Percentiles rank a stretch among this genome's conserved stretches.
phyloP scores from a whole-genome alignment of 176 grass and related monocot species.

The Olyra latifolia region DNA sequence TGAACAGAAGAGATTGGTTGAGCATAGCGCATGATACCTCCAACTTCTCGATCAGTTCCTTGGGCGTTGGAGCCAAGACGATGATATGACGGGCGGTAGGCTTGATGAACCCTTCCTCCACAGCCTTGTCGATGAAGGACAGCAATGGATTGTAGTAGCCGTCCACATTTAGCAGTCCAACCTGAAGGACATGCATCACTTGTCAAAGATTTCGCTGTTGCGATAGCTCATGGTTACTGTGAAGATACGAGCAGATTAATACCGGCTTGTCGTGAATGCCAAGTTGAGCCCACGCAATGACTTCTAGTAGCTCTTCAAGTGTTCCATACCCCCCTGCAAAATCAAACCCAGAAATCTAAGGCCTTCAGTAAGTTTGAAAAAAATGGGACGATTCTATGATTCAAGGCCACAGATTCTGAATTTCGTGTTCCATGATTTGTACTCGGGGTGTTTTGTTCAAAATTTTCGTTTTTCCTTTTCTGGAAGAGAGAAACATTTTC shows the following conservation, averaged over 20 bases:
- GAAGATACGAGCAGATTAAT: not conserved
- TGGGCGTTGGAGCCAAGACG: conserved; percentile 37
- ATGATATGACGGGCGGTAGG: conserved; percentile 40
- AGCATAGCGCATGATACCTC: conserved; percentile 1
- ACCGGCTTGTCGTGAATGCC: conserved; percentile 53
- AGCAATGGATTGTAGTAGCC: conserved; percentile 46
- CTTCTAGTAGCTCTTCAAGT: conserved; percentile 50
- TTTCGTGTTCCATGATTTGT: not conserved
- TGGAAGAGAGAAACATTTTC: too few relatives aligned
- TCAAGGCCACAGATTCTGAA: not conserved
- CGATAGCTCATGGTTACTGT: not conserved
- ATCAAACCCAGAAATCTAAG: not conserved
- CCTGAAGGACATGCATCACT: conserved; percentile 15
- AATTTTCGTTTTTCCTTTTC: not conserved
- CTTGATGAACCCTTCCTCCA: conserved; percentile 50
- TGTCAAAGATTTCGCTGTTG: not conserved
- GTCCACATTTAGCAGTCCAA: conserved; percentile 43
- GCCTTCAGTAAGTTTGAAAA: not conserved
- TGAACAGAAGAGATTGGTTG: not conserved
- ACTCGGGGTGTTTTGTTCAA: not conserved
- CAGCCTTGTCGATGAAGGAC: conserved; percentile 47
- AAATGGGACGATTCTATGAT: not conserved
- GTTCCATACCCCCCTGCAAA: conserved; percentile 42
- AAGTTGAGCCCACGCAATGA: conserved; percentile 48
- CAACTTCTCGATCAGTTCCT: conserved; percentile 39